Evolutionary conservation across 2,329 filamentous ascomycete species (phyloP), one percentile per base, ranked within the genome.

Genomic region (Microsporum ferrugineum): DNA sequence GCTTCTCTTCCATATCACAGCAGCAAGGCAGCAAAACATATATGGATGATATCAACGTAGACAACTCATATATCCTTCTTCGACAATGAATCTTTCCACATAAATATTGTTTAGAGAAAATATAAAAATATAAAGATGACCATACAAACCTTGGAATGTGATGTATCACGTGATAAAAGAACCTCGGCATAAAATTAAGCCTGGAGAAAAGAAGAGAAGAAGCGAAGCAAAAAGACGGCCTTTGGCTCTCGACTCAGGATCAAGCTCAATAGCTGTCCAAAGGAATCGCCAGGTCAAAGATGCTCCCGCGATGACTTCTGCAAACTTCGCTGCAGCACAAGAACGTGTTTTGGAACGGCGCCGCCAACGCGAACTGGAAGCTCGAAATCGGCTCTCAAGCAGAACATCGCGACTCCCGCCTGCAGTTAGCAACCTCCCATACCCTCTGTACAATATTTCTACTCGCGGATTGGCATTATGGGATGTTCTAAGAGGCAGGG

Each of bases 251-350:
- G 43, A 47, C 45, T 33, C 29, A 36, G 31, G 51, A 23, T 23
- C 17, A 23, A 34, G 31, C 41, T 8, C 2, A n/a, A 31, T 8
- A 57, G 39, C 55, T n/a, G 33, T 43, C 17, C 3, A 43, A 43
- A n/a, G 7, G 39, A 14, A n/a, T 43, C n/a, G 39, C 39, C 39
- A 3, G 39, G 39, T n/a, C 39, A n/a, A 71, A 63, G 58, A 76
- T 75, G 74, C 68, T 71, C 56, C 63, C 65, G 72, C 69, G 66
- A 82, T 83, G 80, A 80, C 77, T 66, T 79, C 80, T 60, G 77
- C 81, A 71, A 88, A 88, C 76, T 96, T 96, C 77, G 87, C 88
- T 74, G 87, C 89, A 73, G 92, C 92, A 66, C 91, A 96, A 78
- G 83, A 88, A 77, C 89, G 91, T 72, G 85, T 96, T 63, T 82